Conservation (phyloP, 202 grass and related monocot genomes). For the Dendrocalamus latiflorus region DNA sequence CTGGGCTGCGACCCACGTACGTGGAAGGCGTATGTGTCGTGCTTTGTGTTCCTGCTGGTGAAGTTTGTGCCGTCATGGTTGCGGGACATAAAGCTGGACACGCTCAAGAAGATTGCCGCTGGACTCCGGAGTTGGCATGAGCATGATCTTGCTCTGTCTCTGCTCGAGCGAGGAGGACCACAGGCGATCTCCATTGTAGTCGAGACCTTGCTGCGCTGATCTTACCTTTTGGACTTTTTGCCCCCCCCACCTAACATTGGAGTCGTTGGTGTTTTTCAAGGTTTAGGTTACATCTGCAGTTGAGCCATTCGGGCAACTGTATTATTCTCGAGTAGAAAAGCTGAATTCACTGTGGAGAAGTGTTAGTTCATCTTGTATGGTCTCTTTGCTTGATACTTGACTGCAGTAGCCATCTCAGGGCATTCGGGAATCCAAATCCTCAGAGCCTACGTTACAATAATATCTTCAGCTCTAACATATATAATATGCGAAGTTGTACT, state of each 20-base stretch:
- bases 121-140: slow-evolving; percentile 79
- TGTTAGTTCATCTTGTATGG: too few species aligned
- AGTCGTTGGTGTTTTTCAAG: neutral
- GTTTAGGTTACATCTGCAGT: neutral
- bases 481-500: too few species aligned
- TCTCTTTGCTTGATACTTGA: too few species aligned
- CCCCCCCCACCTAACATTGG: slow-evolving; percentile 13
- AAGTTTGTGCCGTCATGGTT: slow-evolving; percentile 86
- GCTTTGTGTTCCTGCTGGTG: slow-evolving; percentile 73
- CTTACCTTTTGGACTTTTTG: neutral
- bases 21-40: slow-evolving; percentile 77
- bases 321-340: neutral
- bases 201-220: slow-evolving; percentile 53
- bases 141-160: slow-evolving; percentile 59
- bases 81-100: slow-evolving; percentile 59
- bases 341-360: neutral
- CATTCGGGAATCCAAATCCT: neutral
- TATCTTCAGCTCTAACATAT: too few species aligned
- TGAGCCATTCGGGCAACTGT: neutral
- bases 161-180: slow-evolving; percentile 73
- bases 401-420: neutral
- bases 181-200: slow-evolving; percentile 54
- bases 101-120: slow-evolving; percentile 60
- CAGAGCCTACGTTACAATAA: neutral
- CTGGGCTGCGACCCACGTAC: slow-evolving; percentile 74